Conservation (phyloP, 495 filamentous ascomycete genomes). For the Hyaloscypha finlandica region DNA sequence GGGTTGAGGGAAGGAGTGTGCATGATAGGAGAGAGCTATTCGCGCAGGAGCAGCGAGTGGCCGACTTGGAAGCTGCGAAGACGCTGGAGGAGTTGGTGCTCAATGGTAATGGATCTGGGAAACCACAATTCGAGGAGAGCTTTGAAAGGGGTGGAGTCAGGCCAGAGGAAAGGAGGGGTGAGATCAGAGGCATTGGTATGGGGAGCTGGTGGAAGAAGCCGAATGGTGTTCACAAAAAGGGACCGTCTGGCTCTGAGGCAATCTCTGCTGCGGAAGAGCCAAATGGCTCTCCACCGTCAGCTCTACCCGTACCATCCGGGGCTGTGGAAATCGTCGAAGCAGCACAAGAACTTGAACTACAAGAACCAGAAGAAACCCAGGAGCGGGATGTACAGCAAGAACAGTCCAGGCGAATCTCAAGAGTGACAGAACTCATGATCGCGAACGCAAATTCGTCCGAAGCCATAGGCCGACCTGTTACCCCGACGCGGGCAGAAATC, state of each 20-base stretch:
- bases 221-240: neutral
- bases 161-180: constrained; percentile 1
- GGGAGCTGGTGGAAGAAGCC: constrained; percentile 27
- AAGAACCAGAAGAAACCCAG: neutral
- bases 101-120: constrained; percentile 16
- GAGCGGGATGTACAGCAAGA: neutral
- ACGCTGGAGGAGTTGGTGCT: constrained; percentile 8
- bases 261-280: neutral
- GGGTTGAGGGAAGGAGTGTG: constrained; percentile 22
- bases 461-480: neutral
- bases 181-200: constrained; percentile 25
- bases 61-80: constrained; percentile 27
- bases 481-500: neutral
- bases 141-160: constrained; percentile 25
- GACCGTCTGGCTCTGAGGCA: neutral
- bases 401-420: constrained; percentile 15
- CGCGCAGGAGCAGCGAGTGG: constrained; percentile 19
- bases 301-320: neutral
- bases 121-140: constrained; percentile 14
- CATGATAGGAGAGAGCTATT: constrained; percentile 23
- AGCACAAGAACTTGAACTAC: neutral
- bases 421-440: constrained; percentile 24
- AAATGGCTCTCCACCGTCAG: neutral
- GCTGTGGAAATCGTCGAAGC: neutral
- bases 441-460: constrained; percentile 25